Evolutionary conservation across 176 grass and related monocot species (phyloP), one percentile per base, ranked within the genome.

Genomic region (Aegilops tauschii): DNA sequence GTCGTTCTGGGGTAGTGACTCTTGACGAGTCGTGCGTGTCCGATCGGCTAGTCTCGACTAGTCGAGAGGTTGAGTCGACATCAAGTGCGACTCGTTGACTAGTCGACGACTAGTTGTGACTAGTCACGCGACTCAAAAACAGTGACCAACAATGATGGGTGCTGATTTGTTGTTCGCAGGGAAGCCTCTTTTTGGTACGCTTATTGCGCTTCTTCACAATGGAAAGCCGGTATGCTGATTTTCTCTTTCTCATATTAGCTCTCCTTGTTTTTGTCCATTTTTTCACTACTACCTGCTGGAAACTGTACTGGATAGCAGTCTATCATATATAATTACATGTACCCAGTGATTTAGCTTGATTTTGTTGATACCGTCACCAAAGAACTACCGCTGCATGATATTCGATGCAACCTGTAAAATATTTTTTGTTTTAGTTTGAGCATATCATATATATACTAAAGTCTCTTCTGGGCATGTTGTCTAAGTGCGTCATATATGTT

Each of bases 171-270:
- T 56, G 17, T 98, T 89, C 44, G 61, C 71, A 98, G 96, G 96
- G 1, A 98, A 98, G 25, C 90, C 96, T 88, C 88, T 98, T 52
- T 95, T 98, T 73, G 96, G 96, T 50, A 98, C 93, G 0, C 96
- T 98, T 84, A 85, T 98, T 87, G 84, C 96, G 35, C 69, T 98
- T 79, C 76, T 98, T 21, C 84, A 92, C 74, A 91, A 91, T n/a
- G 93, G 96, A 58, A 92, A 94, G 81, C 92, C 93, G 82, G 96
- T 98, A 95, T 44, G 34, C 37, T 66, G 47, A n/a, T 67, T 65
- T 80, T 69, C 4, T 76, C 64, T 82, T 90, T 45, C 10, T 65
- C 58, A 66, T 79, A 21, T 76, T n/a, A 73, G 32, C 29, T 54
- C 21, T 61, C 20, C 79, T 80, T 69, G 12, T 76, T 84, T 76